Conservation (phyloP, 2,329 filamentous ascomycete genomes). For the Fusarium dimerum region DNA sequence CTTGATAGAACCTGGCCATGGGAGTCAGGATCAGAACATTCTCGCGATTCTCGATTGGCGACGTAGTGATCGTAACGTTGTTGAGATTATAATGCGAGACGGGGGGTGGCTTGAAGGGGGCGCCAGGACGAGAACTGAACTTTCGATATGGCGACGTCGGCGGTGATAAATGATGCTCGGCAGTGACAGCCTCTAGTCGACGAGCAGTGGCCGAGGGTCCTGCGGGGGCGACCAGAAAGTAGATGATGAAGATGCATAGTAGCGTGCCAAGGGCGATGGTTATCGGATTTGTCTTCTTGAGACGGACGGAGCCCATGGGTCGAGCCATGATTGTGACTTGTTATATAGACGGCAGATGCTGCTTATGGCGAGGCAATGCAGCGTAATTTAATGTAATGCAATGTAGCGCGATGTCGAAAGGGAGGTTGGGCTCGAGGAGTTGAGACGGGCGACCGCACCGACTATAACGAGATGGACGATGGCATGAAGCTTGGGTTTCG, state of each 20-base stretch:
- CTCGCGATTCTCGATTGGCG: conserved; percentile 78
- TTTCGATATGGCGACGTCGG: conserved; percentile 47
- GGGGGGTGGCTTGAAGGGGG: conserved; percentile 63
- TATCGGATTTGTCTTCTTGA: conserved; percentile 78
- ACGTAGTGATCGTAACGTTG: conserved; percentile 80
- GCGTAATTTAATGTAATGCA: no score
- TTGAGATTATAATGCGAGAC: conserved; percentile 95
- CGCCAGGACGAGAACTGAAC: conserved; percentile 35
- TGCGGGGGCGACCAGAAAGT: conserved; percentile 60
- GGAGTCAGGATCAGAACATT: conserved; percentile 90
- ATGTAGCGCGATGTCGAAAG: neutral
- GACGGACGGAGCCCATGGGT: conserved; percentile 65
- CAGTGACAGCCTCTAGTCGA: conserved; percentile 47
- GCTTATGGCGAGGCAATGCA: conserved; percentile 4
- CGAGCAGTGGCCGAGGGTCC: conserved; percentile 50
- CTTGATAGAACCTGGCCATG: conserved; percentile 88
- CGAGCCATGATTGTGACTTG: conserved; percentile 52
- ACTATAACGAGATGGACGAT: conserved; percentile 21
- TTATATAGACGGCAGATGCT: conserved; percentile 6
- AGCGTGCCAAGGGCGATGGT: conserved; percentile 72
- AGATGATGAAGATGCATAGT: conserved; percentile 71
- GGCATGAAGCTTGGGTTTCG: conserved; percentile 25
- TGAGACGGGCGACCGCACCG: conserved; percentile 18
- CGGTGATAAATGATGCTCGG: conserved; percentile 46
- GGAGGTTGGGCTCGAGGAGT: no score